A percentile compares a stretch with the other conserved stretches of the same genome.
These are phyloP conservation scores for Leucogyrophana mollusca DNA, from an alignment of 768 basidiomycete species.

Conservation along the genomic window DNA sequence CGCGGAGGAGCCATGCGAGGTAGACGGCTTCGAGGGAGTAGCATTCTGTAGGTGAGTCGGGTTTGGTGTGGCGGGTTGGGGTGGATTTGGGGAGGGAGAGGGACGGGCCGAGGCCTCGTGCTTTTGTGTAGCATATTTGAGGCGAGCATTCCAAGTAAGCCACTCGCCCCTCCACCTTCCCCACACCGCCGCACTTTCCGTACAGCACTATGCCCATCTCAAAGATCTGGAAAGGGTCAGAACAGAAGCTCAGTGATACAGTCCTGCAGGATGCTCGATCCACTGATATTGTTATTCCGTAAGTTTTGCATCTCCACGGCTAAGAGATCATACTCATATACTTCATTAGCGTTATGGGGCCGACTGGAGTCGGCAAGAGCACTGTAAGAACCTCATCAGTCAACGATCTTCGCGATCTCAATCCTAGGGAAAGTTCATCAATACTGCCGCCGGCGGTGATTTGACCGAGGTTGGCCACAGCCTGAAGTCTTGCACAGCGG, in stretches of 20 bases:
- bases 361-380: conserved; percentile 29
- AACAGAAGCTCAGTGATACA: too few species aligned
- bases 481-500: conserved; percentile 19
- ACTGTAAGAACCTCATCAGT: conserved; percentile 16
- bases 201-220: too few species aligned
- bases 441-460: too few species aligned
- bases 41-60: conserved; percentile 45
- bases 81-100: too few species aligned
- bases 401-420: not conserved
- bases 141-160: too few species aligned
- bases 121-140: too few species aligned
- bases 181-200: too few species aligned
- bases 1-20: conserved; percentile 77
- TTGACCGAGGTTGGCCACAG: conserved; percentile 5
- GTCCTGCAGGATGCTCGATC: too few species aligned
- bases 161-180: too few species aligned
- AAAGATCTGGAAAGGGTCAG: too few species aligned
- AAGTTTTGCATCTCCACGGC: not conserved
- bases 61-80: conserved; percentile 81
- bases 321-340: too few species aligned
- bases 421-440: not conserved
- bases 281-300: not conserved
- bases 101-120: conserved; percentile 48
- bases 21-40: conserved; percentile 82
- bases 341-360: conserved; percentile 25